These are phyloP conservation scores for Trichoderma harzianum DNA, from an alignment of 2,329 filamentous ascomycete genomes.

Conservation along the genomic window DNA sequence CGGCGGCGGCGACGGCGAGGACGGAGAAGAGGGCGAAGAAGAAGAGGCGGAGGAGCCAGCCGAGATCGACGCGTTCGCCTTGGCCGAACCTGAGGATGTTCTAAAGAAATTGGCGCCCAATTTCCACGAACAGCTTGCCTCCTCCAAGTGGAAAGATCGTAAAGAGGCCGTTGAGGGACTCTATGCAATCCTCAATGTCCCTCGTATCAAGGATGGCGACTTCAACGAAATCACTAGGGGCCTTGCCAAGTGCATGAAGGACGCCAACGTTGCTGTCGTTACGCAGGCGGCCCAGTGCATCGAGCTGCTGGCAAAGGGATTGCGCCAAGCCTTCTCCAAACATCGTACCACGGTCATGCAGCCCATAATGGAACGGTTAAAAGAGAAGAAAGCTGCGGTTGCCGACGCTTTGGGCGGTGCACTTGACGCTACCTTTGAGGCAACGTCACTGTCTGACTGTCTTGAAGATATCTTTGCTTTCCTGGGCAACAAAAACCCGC, in stretches of 20 bases:
- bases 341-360: constrained; percentile 78
- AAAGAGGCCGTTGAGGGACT: constrained; percentile 90
- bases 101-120: constrained; percentile 75
- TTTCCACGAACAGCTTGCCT: constrained; percentile 78
- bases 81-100: constrained; percentile 85
- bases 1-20: constrained; percentile 59
- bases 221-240: constrained; percentile 80
- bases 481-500: constrained; percentile 90
- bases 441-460: constrained; percentile 75
- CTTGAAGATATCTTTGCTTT: constrained; percentile 87
- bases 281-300: constrained; percentile 91
- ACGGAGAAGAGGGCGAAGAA: constrained; percentile 55
- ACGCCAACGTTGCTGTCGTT: constrained; percentile 93
- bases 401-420: constrained; percentile 84
- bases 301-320: constrained; percentile 80
- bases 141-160: constrained; percentile 96
- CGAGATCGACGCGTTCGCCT: constrained; percentile 77
- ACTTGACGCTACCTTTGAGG: constrained; percentile 65
- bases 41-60: constrained; percentile 47
- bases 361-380: constrained; percentile 90
- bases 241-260: constrained; percentile 96
- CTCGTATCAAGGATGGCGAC: constrained; percentile 85
- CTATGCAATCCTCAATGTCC: constrained; percentile 72
- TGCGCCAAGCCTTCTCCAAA: constrained; percentile 74
- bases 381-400: constrained; percentile 92